Conservation (phyloP, 768 basidiomycete species). For the Tylopilus felleus region DNA sequence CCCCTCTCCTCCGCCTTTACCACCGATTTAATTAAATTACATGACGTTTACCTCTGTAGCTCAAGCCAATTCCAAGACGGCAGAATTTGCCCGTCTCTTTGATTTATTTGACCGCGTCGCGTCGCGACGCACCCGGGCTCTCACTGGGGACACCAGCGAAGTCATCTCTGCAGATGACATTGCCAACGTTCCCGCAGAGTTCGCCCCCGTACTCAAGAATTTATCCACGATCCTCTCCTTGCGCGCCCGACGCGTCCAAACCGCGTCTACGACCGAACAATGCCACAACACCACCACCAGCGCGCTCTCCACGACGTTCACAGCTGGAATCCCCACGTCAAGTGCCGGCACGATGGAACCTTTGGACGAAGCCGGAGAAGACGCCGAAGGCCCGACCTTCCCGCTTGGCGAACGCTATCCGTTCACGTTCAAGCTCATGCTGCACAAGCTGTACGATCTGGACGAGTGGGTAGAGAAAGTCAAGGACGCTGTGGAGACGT, state of each 20-base stretch:
- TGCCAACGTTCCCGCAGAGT: constrained; percentile 26
- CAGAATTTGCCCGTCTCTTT: constrained; percentile 54
- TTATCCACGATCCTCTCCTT: constrained; percentile 34
- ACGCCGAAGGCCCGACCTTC: constrained; percentile 37
- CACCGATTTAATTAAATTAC: constrained; percentile 4
- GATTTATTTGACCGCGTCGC: constrained; percentile 52
- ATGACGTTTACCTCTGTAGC: constrained; percentile 21
- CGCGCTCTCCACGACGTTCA: constrained; percentile 8
- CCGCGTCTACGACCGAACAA: constrained; percentile 1
- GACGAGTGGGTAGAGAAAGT: constrained; percentile 60
- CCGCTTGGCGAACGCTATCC: constrained; percentile 41
- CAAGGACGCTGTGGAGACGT: constrained; percentile 48
- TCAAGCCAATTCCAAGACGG: constrained; percentile 37
- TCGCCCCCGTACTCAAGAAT: constrained; percentile 36
- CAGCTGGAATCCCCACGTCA: not conserved
- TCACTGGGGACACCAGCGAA: constrained; percentile 12
- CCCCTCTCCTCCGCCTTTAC: not conserved
- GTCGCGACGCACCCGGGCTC: constrained; percentile 37
- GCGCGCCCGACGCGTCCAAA: constrained; percentile 14
- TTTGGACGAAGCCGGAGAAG: constrained; percentile 20
- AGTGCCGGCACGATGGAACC: constrained; percentile 7
- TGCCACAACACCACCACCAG: constrained; percentile 24
- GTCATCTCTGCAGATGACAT: constrained; percentile 32
- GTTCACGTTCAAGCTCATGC: constrained; percentile 67
- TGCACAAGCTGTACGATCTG: constrained; percentile 59